phyloP scores from a whole-genome alignment of 305 asterid genomes.

The Solanum chacoense region DNA sequence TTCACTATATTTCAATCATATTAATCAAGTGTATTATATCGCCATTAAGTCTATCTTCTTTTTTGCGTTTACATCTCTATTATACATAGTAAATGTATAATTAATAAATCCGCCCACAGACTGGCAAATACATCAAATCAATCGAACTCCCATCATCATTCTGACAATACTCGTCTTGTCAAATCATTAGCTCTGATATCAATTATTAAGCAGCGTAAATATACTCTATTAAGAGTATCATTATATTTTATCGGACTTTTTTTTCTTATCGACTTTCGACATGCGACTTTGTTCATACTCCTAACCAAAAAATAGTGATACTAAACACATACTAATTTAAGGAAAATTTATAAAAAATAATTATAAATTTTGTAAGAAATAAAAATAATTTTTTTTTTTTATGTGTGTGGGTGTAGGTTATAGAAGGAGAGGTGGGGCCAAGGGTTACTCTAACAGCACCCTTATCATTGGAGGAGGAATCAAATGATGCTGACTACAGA shows the following conservation, averaged over 20 bases:
- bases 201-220: not conserved
- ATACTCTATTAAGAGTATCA: not conserved
- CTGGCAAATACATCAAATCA: not conserved
- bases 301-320: not conserved
- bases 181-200: not conserved
- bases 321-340: not conserved
- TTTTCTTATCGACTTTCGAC: too few species aligned
- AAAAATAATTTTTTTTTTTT: not conserved
- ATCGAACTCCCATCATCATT: not conserved
- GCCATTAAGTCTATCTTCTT: not conserved
- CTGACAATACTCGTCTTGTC: not conserved
- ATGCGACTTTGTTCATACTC: not conserved
- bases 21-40: not conserved
- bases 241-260: not conserved
- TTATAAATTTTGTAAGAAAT: not conserved
- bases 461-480: conserved; percentile 34
- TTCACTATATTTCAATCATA: not conserved
- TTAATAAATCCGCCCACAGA: not conserved
- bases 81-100: not conserved
- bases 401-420: conserved; percentile 23
- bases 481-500: conserved; percentile 25
- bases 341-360: not conserved
- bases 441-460: conserved; percentile 52
- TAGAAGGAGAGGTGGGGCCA: conserved; percentile 11
- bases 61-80: not conserved